Evolutionary conservation across 2,329 filamentous ascomycete genomes (phyloP).

Genomic region (Fusarium sp.): DNA sequence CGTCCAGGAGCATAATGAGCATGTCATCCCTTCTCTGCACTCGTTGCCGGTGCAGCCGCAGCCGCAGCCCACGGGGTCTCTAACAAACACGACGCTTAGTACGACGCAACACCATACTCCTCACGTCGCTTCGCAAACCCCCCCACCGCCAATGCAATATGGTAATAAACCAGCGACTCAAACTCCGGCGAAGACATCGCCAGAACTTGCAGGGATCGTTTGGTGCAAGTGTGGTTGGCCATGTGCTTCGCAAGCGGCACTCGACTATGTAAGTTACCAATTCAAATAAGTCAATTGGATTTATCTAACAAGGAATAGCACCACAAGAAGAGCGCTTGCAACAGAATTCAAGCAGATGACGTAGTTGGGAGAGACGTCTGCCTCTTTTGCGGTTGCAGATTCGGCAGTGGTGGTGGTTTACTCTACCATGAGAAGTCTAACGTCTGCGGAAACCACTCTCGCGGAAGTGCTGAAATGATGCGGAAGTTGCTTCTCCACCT

Average conservation of each 20-base stretch:
- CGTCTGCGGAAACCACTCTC: constrained; percentile 58
- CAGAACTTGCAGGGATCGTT: constrained; percentile 23
- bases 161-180: background rate
- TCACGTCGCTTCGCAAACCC: constrained; percentile 2
- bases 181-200: background rate
- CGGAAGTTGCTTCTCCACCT: constrained; percentile 10
- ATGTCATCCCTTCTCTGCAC: constrained; percentile 50
- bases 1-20: constrained; percentile 54
- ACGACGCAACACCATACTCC: constrained; percentile 1
- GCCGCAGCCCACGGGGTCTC: background rate
- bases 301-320: constrained; percentile 44
- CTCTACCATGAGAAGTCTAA: constrained; percentile 57
- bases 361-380: constrained; percentile 52
- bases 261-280: constrained; percentile 46
- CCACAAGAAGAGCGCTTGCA: constrained; percentile 42
- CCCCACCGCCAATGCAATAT: background rate
- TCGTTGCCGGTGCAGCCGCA: constrained; percentile 19
- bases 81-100: background rate
- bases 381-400: constrained; percentile 56
- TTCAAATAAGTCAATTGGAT: background rate
- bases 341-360: constrained; percentile 18
- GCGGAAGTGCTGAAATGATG: constrained; percentile 26
- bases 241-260: constrained; percentile 47
- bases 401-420: constrained; percentile 54
- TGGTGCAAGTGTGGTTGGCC: constrained; percentile 50